Percentiles rank a stretch among this genome's conserved stretches.
Conservation (phyloP, 768 basidiomycete species). For the Clavulina sp. region DNA sequence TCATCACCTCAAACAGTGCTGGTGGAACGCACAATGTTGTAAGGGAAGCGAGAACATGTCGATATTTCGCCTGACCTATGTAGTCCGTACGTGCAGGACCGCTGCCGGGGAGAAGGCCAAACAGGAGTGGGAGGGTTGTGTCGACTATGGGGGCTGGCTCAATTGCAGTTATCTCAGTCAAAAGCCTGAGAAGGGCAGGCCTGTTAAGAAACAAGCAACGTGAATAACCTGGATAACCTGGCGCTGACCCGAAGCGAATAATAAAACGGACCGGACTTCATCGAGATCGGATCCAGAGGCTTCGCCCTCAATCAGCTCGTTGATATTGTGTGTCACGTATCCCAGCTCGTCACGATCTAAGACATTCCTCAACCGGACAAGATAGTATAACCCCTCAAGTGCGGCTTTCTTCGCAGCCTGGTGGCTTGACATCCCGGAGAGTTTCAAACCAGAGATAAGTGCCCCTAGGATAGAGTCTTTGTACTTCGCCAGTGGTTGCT, state of each 20-base stretch:
- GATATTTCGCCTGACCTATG: constrained; percentile 41
- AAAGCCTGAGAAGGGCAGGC: constrained; percentile 38
- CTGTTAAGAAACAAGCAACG: too few species aligned
- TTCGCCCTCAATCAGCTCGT: constrained; percentile 44
- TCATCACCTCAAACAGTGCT: constrained; percentile 68
- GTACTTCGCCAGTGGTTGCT: constrained; percentile 33
- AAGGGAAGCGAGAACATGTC: constrained; percentile 50
- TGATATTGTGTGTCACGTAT: constrained; percentile 59
- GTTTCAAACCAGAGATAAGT: constrained; percentile 39
- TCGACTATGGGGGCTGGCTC: constrained; percentile 48
- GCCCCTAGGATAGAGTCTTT: constrained; percentile 64
- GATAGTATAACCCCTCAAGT: constrained; percentile 42
- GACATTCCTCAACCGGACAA: constrained; percentile 47
- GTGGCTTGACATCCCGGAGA: too few species aligned
- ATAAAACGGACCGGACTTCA: constrained; percentile 33
- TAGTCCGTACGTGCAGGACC: constrained; percentile 39
- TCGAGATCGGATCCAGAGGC: constrained; percentile 27
- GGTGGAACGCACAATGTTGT: constrained; percentile 54
- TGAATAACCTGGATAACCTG: neutral
- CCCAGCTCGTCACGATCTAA: constrained; percentile 57
- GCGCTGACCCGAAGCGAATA: neutral
- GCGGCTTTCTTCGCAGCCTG: constrained; percentile 40
- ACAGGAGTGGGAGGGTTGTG: constrained; percentile 66
- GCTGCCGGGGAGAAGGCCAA: constrained; percentile 50
- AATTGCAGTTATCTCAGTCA: constrained; percentile 42